These are phyloP conservation scores for Taiozyma sp. DNA, from an alignment of 1,139 yeast species.

Conservation along the genomic window DNA sequence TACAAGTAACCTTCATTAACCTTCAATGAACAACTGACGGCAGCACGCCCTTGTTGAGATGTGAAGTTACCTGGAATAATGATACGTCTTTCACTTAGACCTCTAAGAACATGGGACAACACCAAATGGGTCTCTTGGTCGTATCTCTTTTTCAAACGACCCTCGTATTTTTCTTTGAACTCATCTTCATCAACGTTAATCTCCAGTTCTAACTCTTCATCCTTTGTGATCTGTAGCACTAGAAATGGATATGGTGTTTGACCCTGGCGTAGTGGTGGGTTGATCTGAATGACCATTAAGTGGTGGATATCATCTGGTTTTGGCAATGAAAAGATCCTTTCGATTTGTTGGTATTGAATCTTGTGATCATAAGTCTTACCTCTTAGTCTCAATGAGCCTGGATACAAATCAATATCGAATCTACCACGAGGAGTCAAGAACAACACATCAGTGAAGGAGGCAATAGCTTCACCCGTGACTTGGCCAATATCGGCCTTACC, in stretches of 20 bases:
- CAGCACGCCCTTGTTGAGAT: slow-evolving; percentile 71
- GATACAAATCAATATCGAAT: slow-evolving; percentile 93
- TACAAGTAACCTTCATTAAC: slow-evolving; percentile 94
- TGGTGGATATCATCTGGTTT: slow-evolving; percentile 93
- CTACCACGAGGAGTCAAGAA: slow-evolving; percentile 98
- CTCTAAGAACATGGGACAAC: slow-evolving; percentile 83
- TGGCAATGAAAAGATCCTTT: slow-evolving; percentile 85
- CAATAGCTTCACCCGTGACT: slow-evolving; percentile 95
- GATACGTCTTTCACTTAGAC: slow-evolving; percentile 81
- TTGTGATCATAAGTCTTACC: slow-evolving; percentile 98
- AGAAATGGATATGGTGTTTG: slow-evolving; percentile 94
- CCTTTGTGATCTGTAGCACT: slow-evolving; percentile 81
- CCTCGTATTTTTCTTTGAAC: slow-evolving; percentile 70
- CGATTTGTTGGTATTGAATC: slow-evolving; percentile 85
- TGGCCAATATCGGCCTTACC: slow-evolving; percentile 97
- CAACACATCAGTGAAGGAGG: slow-evolving; percentile 83
- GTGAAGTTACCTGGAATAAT: slow-evolving; percentile 82
- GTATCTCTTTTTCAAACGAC: slow-evolving; percentile 62
- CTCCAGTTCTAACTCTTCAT: slow-evolving; percentile 89
- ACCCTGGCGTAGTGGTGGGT: slow-evolving; percentile 92
- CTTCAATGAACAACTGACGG: slow-evolving; percentile 85
- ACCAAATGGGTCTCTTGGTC: slow-evolving; percentile 89
- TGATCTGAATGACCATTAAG: slow-evolving; percentile 80
- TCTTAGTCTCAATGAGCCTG: slow-evolving; percentile 80
- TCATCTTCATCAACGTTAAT: slow-evolving; percentile 82